Evolutionary conservation across 129 eudicot genomes (phyloP).

Genomic region (Scalesia atractyloides): DNA sequence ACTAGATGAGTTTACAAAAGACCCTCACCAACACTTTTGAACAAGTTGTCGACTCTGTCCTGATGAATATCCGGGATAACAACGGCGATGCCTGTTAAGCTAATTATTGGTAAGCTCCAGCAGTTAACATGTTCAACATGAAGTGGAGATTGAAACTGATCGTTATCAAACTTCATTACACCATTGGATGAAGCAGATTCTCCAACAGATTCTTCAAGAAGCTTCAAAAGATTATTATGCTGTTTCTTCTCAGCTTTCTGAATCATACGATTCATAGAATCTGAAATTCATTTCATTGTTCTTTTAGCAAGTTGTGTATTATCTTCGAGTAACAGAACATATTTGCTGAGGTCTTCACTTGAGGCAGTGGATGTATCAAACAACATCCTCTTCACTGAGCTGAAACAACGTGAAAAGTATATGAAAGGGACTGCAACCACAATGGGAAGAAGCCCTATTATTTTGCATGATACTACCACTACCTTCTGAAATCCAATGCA

Average conservation of each 20-base stretch:
- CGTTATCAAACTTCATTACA: neutral
- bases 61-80: neutral
- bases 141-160: neutral
- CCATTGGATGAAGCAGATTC: neutral
- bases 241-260: neutral
- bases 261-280: slow-evolving; percentile 9
- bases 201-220: neutral
- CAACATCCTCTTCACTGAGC: neutral
- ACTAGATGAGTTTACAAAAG: neutral
- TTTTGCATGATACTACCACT: slow-evolving; percentile 10
- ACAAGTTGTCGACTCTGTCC: neutral
- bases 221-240: neutral
- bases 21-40: slow-evolving; percentile 12
- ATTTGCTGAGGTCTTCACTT: neutral
- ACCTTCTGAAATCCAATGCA: slow-evolving; percentile 14
- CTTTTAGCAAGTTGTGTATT: neutral
- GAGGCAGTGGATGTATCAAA: neutral
- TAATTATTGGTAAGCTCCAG: slow-evolving; percentile 19
- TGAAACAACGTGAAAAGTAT: neutral
- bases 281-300: neutral
- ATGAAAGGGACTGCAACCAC: neutral
- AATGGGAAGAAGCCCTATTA: neutral
- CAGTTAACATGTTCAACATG: neutral
- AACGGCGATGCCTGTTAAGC: slow-evolving; percentile 7
- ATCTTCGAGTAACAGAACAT: neutral